Evolutionary conservation across 805 yeast genomes (phyloP).

Genomic region (Yueomyces sinensis): DNA sequence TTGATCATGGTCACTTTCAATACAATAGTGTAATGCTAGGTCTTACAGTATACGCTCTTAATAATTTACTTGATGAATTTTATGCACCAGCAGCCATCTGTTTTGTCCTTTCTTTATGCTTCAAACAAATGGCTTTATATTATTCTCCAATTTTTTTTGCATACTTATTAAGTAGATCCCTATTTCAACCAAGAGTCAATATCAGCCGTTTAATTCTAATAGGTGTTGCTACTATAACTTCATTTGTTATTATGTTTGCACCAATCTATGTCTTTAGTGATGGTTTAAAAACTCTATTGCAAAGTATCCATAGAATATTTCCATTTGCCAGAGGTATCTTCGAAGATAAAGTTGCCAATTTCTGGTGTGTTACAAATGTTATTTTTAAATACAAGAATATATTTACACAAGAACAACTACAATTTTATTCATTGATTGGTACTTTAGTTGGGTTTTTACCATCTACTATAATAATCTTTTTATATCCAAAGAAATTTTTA

Average conservation of each 20-base stretch:
- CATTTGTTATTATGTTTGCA: conserved; percentile 37
- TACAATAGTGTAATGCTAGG: conserved; percentile 93
- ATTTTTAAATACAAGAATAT: conserved; percentile 52
- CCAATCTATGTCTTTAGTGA: conserved; percentile 44
- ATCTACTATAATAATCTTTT: conserved; percentile 35
- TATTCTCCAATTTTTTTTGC: conserved; percentile 83
- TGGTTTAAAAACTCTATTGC: conserved; percentile 25
- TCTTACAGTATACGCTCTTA: conserved; percentile 53
- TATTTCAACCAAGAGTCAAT: conserved; percentile 31
- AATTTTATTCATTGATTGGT: conserved; percentile 38
- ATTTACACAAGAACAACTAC: conserved; percentile 46
- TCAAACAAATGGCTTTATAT: conserved; percentile 93
- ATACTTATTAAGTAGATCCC: conserved; percentile 48
- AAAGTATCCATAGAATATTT: conserved; percentile 62
- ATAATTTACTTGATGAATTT: conserved; percentile 49
- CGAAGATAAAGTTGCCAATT: conserved; percentile 94
- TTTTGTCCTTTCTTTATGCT: conserved; percentile 66
- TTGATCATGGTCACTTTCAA: conserved; percentile 97
- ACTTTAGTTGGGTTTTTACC: conserved; percentile 47
- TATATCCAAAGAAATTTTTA: conserved; percentile 38
- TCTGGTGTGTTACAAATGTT: conserved; percentile 91
- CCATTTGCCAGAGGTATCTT: conserved; percentile 90
- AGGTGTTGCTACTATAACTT: conserved; percentile 45
- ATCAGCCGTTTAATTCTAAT: conserved; percentile 47
- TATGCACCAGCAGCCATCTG: conserved; percentile 57